A percentile compares a stretch with the other conserved stretches of the same genome.
Evolutionary conservation across 768 basidiomycete genomes (phyloP).

Genomic region (Boletales sp.): DNA sequence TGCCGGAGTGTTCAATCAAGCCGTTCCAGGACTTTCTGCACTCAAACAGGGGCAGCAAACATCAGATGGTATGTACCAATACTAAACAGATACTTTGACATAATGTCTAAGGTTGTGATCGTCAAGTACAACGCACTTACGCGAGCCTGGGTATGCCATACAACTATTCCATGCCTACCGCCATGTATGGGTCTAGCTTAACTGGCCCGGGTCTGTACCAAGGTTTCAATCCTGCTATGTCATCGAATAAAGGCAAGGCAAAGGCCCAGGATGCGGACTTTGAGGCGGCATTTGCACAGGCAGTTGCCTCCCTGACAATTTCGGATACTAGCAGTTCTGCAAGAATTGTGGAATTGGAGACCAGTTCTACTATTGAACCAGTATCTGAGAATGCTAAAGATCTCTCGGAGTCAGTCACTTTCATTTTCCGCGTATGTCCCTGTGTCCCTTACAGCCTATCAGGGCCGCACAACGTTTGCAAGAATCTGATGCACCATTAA

Average conservation of each 20-base stretch:
- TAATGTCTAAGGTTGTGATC: background rate
- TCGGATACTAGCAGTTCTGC: slow-evolving; percentile 39
- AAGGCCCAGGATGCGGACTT: slow-evolving; percentile 77
- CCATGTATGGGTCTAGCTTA: slow-evolving; percentile 33
- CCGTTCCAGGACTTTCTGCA: slow-evolving; percentile 21
- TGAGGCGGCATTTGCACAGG: slow-evolving; percentile 79
- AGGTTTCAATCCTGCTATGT: slow-evolving; percentile 20
- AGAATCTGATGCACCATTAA: slow-evolving; percentile 53
- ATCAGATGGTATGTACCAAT: slow-evolving; percentile 18
- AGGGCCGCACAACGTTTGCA: slow-evolving; percentile 66
- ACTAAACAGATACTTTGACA: background rate
- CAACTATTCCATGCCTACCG: slow-evolving; percentile 31
- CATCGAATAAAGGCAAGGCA: slow-evolving; percentile 63
- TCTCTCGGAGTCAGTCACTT: slow-evolving; percentile 51
- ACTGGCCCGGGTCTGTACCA: slow-evolving; percentile 34
- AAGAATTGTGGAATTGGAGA: slow-evolving; percentile 53
- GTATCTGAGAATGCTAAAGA: slow-evolving; percentile 37
- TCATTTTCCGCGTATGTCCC: background rate
- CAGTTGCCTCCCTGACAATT: slow-evolving; percentile 48
- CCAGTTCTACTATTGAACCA: slow-evolving; percentile 39
- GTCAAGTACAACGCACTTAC: slow-evolving; percentile 36
- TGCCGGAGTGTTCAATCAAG: slow-evolving; percentile 25
- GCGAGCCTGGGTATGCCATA: slow-evolving; percentile 35
- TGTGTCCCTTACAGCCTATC: slow-evolving; percentile 2
- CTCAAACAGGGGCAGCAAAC: slow-evolving; percentile 32